Conservation (phyloP, 805 yeast genomes). For the Yamadazyma olivae region DNA sequence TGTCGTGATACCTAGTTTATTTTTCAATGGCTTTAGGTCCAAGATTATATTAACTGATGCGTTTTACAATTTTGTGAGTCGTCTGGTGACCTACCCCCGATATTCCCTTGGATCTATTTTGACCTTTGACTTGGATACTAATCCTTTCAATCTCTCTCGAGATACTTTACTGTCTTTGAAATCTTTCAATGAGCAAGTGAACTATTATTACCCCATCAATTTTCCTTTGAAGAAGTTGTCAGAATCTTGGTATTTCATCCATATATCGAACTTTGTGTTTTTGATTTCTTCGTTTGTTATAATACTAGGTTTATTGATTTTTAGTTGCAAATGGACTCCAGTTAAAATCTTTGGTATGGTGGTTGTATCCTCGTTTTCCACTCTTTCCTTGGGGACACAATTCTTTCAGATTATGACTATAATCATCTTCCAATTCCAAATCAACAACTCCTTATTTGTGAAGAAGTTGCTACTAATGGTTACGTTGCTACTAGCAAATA, state of each 20-base stretch:
- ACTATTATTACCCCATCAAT: background rate
- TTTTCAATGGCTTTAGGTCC: constrained; percentile 1
- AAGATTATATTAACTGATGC: constrained; percentile 2
- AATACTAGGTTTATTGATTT: background rate
- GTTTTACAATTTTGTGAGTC: too few species aligned
- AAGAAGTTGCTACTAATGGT: constrained; percentile 1
- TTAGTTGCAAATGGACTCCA: background rate
- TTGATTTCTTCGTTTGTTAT: constrained; percentile 1
- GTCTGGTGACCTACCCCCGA: background rate
- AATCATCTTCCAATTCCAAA: background rate
- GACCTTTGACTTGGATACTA: background rate
- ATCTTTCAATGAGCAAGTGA: constrained; percentile 2
- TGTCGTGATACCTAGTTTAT: constrained; percentile 16
- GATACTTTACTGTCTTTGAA: background rate
- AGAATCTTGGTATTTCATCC: constrained; percentile 2
- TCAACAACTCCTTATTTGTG: constrained; percentile 1
- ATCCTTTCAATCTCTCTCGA: background rate
- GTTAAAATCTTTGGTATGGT: background rate
- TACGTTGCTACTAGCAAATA: background rate
- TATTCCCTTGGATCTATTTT: constrained; percentile 1
- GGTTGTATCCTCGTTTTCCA: background rate
- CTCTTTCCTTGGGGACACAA: constrained; percentile 1
- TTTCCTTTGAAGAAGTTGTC: background rate
- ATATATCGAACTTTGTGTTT: constrained; percentile 6
- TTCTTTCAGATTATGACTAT: constrained; percentile 1